These are phyloP conservation scores for Phytopythium montanum DNA, from an alignment of 352 stramenopile genomes.

Conservation along the genomic window DNA sequence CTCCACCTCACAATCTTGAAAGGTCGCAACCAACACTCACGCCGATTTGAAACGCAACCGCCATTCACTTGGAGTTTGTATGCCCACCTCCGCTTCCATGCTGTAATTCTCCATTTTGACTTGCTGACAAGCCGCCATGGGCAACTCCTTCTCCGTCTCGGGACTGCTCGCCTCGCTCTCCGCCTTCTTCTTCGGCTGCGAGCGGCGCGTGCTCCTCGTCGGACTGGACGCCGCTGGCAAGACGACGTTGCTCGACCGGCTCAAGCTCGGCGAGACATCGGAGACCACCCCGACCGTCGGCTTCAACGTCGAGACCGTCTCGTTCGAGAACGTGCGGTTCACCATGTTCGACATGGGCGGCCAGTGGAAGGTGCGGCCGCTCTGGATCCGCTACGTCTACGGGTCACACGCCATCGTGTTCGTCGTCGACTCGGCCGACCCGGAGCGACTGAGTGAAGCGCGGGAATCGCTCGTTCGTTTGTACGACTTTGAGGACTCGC, in stretches of 20 bases:
- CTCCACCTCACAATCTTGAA: too few species aligned
- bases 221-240: conserved; percentile 95
- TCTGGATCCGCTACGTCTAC: too few species aligned
- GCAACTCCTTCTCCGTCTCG: conserved; percentile 38
- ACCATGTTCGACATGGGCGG: conserved; percentile 99
- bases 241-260: conserved; percentile 94
- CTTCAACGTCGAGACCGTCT: conserved; percentile 99
- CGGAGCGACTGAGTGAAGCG: too few species aligned
- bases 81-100: too few species aligned
- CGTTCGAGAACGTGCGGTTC: conserved; percentile 99
- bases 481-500: too few species aligned
- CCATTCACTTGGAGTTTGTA: too few species aligned
- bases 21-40: too few species aligned
- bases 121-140: conserved; percentile 27
- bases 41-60: too few species aligned
- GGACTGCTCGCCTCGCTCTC: conserved; percentile 25
- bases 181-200: conserved; percentile 27
- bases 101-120: too few species aligned
- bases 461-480: too few species aligned
- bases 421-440: too few species aligned
- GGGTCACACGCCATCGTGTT: too few species aligned
- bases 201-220: conserved; percentile 84
- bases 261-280: conserved; percentile 74
- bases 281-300: conserved; percentile 79
- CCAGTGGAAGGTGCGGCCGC: conserved; percentile 18